These are phyloP conservation scores for Lunularia cruciata DNA, from an alignment of 225 moss, liverwort and hornwort genomes.

Conservation along the genomic window DNA sequence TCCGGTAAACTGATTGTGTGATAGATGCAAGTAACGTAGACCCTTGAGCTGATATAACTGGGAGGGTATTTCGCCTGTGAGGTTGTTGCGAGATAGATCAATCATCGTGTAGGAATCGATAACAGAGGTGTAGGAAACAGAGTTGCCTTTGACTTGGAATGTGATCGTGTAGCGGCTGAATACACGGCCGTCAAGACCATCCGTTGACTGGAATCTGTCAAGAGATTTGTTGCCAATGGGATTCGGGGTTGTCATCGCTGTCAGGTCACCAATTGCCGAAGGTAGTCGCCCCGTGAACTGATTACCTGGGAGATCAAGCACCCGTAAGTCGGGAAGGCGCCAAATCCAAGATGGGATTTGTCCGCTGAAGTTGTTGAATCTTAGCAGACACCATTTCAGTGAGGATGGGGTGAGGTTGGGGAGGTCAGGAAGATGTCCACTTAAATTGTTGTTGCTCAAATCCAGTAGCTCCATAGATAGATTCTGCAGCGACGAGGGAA, in stretches of 20 bases:
- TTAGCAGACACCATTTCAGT: not conserved
- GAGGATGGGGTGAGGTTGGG: not conserved
- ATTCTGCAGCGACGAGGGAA: not conserved
- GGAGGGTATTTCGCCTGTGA: not conserved
- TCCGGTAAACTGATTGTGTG: not conserved
- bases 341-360: conserved; percentile 23
- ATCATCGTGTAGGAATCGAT: not conserved
- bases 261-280: conserved; percentile 16
- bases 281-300: conserved; percentile 29
- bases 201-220: not conserved
- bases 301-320: conserved; percentile 30
- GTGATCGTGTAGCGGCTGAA: not conserved
- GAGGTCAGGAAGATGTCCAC: not conserved
- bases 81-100: not conserved
- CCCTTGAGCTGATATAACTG: not conserved
- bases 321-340: conserved; percentile 18
- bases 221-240: conserved; percentile 18
- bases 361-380: not conserved
- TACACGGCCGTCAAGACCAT: not conserved
- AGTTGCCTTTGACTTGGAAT: conserved; percentile 15
- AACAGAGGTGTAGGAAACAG: not conserved
- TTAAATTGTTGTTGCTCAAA: conserved; percentile 3
- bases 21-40: not conserved
- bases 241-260: not conserved
- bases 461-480: not conserved